Base-by-base conservation (phyloP, 305 asterid species). In the Withania somnifera region DNA sequence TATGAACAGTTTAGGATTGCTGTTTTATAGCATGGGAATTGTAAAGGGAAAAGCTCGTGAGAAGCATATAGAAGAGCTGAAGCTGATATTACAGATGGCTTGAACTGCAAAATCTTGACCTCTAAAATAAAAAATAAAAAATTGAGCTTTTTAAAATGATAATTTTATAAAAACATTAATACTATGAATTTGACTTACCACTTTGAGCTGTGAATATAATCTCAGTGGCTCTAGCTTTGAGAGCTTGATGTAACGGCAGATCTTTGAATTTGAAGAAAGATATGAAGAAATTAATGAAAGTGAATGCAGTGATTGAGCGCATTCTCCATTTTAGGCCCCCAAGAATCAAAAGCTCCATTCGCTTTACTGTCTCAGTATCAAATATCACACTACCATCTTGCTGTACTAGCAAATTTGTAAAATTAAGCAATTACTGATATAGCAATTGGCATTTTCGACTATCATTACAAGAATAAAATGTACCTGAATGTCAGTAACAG, bases 241-340 rank as follows among this genome's bases (percentile, higher is more conserved):
- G 85, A 8, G 89, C 89, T 73, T 83, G 90, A 15, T 68, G 80
- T 1, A 87, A 88, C 1, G 90, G 83, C 5, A 77, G 67, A 42
- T 89, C 90, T 34, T 87, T 79, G 56, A 84, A 84, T 32, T 86
- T 68, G 84, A 92, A 90, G 51, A 87, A 84, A 0, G 88, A 64
- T 83, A 93, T 76, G 85, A 90, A 92, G 87, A 83, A 91, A 83
- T 81, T 84, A 50, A 82, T 17, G 63, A 92, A 93, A 0, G 87
- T 89, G 34, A 93, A 92, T 0, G 97, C 93, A 83, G 84, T 92
- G 5, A 90, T 86, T 4, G 97, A 93, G 14, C 93, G 88, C 97
- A 89, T 91, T 84, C 97, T 54, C 97, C 97, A 92, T 84, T 90
- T 83, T 2, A 93, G 89, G 81, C 92, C 90, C 30, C 92, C 92